phyloP scores from a whole-genome alignment of 2,329 filamentous ascomycete species.

The Capronia coronata region DNA sequence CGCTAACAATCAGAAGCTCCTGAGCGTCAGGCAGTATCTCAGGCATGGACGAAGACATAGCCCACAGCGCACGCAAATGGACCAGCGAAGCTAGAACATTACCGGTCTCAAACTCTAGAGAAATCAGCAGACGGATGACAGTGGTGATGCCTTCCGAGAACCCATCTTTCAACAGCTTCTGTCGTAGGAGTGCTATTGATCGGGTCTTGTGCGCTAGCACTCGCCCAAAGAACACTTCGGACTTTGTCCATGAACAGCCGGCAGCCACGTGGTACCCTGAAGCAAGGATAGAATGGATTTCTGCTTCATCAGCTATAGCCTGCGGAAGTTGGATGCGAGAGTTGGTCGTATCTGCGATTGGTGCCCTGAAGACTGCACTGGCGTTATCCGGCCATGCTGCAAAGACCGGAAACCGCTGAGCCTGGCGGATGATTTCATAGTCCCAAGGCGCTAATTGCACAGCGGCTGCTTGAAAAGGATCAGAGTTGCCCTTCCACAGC shows the following conservation, averaged over 20 bases:
- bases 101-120: conserved; percentile 11
- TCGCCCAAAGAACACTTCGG: background rate
- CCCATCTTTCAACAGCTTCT: conserved; percentile 5
- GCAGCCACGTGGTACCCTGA: conserved; percentile 9
- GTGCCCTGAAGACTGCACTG: conserved; percentile 13
- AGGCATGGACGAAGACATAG: conserved; percentile 7
- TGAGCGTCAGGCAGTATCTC: conserved; percentile 8
- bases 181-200: conserved; percentile 9
- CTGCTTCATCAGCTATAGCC: conserved; percentile 10
- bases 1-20: conserved; percentile 12
- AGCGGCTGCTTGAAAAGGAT: conserved; percentile 13
- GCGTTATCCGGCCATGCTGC: conserved; percentile 12
- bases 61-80: conserved; percentile 13
- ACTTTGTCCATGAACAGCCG: background rate
- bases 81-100: conserved; percentile 9
- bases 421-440: conserved; percentile 14
- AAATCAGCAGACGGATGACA: conserved; percentile 16
- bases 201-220: conserved; percentile 11
- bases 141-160: conserved; percentile 8
- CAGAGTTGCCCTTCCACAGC: conserved; percentile 13
- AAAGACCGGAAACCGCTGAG: conserved; percentile 14
- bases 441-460: conserved; percentile 6
- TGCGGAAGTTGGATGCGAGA: conserved; percentile 9
- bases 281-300: conserved; percentile 14
- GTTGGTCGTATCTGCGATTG: conserved; percentile 12